Evolutionary conservation across 2,329 filamentous ascomycete species (phyloP).

Genomic region (Alternaria ethzedia): DNA sequence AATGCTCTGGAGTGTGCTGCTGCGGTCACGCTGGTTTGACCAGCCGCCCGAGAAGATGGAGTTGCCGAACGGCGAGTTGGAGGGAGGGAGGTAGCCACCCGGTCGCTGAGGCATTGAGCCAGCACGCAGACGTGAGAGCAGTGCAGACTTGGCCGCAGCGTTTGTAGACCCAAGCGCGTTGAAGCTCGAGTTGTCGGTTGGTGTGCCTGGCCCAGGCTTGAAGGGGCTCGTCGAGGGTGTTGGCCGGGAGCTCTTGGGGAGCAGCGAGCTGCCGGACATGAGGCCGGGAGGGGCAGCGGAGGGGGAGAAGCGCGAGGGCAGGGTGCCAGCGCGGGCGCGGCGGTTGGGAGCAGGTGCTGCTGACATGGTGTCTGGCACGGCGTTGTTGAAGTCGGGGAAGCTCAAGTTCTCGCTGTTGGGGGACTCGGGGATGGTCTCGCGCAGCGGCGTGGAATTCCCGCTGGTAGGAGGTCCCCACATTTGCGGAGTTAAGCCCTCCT

Average conservation of each 20-base stretch:
- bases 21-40: slow-evolving; percentile 80
- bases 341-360: slow-evolving; percentile 70
- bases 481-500: slow-evolving; percentile 80
- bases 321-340: slow-evolving; percentile 87
- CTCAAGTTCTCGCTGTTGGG: slow-evolving; percentile 91
- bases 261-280: slow-evolving; percentile 58
- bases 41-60: slow-evolving; percentile 89
- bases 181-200: slow-evolving; percentile 42
- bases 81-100: slow-evolving; percentile 63
- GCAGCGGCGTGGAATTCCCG: slow-evolving; percentile 92
- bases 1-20: slow-evolving; percentile 87
- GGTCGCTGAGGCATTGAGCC: slow-evolving; percentile 93
- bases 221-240: slow-evolving; percentile 89
- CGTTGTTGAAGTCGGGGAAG: slow-evolving; percentile 85
- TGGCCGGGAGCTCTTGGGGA: slow-evolving; percentile 80
- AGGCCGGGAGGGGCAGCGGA: slow-evolving; percentile 68
- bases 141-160: slow-evolving; percentile 67
- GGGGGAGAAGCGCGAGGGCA: slow-evolving; percentile 92
- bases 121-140: slow-evolving; percentile 84
- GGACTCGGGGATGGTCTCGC: slow-evolving; percentile 97
- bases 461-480: slow-evolving; percentile 95
- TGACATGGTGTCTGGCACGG: slow-evolving; percentile 66
- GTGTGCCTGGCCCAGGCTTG: slow-evolving; percentile 64
- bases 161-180: slow-evolving; percentile 58
- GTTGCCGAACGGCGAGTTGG: slow-evolving; percentile 76